Evolutionary conservation across 192 early-diverging fungal species (phyloP).

Genomic region (Radiomyces spectabilis): DNA sequence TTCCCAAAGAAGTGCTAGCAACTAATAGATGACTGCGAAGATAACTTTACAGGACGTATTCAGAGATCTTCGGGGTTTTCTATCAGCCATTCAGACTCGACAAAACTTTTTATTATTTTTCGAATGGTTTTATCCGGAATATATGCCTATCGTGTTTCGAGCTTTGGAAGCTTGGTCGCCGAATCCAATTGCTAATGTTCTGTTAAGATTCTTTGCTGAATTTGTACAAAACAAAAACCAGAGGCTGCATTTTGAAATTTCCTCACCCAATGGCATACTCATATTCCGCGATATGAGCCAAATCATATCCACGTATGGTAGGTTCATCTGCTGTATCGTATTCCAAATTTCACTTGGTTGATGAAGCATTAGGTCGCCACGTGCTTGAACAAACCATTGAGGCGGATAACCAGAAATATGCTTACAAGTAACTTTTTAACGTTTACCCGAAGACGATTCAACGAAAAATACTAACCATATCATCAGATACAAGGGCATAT

Average conservation of each 20-base stretch:
- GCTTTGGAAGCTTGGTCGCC: constrained; percentile 60
- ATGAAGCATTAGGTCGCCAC: too few relatives aligned
- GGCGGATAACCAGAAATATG: constrained; percentile 11
- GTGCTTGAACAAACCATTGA: not conserved
- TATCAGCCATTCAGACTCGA: constrained; percentile 53
- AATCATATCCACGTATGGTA: constrained; percentile 51
- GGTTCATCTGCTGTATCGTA: not conserved
- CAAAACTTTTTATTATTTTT: constrained; percentile 65
- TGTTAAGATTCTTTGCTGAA: constrained; percentile 74
- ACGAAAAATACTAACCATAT: too few relatives aligned
- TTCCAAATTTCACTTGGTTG: not conserved
- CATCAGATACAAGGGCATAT: constrained; percentile 66
- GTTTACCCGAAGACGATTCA: too few relatives aligned
- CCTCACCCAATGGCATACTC: constrained; percentile 81
- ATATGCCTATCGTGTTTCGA: constrained; percentile 54
- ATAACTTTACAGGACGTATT: constrained; percentile 52
- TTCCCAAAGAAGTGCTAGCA: not conserved
- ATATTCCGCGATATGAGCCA: constrained; percentile 83
- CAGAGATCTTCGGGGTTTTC: constrained; percentile 71
- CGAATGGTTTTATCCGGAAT: constrained; percentile 77
- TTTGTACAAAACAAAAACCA: constrained; percentile 76
- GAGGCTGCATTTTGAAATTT: constrained; percentile 76
- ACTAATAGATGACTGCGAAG: too few relatives aligned
- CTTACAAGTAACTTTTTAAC: constrained; percentile 18
- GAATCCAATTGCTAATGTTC: constrained; percentile 57